Evolutionary conservation across 1,284 basidiomycete genomes (phyloP), one percentile per base, ranked within the genome.

Genomic region (Termitomyces sp.): DNA sequence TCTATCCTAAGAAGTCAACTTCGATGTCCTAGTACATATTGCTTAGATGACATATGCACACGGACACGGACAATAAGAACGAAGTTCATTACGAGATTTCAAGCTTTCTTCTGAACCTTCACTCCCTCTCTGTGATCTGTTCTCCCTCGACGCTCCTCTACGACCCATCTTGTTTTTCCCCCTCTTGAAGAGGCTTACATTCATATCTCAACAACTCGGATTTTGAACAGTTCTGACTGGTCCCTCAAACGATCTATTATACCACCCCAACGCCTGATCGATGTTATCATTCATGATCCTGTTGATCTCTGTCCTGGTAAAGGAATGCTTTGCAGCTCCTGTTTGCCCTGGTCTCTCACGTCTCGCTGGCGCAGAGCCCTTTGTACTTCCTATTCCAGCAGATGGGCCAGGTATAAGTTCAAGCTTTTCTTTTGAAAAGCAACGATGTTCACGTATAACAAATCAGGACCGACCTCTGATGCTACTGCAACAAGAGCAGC

Each of bases 381-480:
- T 64, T 52, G 55, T 61, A 13, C 62, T 64, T 19, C 64, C 64
- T 19, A 51, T 47, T 51, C 62, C 64, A 17, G 33, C 24, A 24
- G 64, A 64, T 47, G 62, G 61, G 12, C 64, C 63, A 50, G 64
- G 63, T 62, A 45, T 33, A 42, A 26, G 7, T n/a, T 45, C 34
- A 8, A 10, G 42, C 24, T 13, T 21, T 12, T 21, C 33, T 33
- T 5, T 2, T 9, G 12, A 33, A 33, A 6, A 21, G 33, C 12
- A 10, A 1, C 17, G 2, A 13, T 19, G 5, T 28, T 19, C 12
- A 12, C 8, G 10, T 30, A 3, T 21, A 21, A 31, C 44, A 33
- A 31, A 46, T 21, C 21, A 61, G 63, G 65, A 6, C 64, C 62
- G 21, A 62, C 61, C 9, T 66, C 65, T 40, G 65, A 67, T 45